phyloP scores from a whole-genome alignment of 495 filamentous ascomycete species.

The Hamigera avellanea region DNA sequence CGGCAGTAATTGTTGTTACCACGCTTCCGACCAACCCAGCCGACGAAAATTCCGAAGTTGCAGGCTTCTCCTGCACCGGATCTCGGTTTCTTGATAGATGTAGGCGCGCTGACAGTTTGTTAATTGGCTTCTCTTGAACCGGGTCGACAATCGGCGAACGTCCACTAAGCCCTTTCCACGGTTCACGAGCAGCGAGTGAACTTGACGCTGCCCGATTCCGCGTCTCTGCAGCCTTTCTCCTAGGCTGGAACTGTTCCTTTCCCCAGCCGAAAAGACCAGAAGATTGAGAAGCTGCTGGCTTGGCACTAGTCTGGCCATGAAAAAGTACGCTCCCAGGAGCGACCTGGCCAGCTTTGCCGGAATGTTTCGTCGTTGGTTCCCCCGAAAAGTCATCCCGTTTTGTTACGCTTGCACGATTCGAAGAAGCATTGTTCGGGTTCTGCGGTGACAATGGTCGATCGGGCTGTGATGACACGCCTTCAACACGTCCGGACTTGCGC shows the following conservation, averaged over 20 bases:
- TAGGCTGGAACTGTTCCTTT: slow-evolving; percentile 21
- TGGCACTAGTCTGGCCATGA: slow-evolving; percentile 7
- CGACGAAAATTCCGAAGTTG: slow-evolving; percentile 2
- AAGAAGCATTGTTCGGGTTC: slow-evolving; percentile 1
- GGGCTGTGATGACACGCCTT: slow-evolving; percentile 1
- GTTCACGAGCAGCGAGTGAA: slow-evolving; percentile 21
- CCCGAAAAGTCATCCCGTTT: slow-evolving; percentile 40
- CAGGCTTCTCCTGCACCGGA: neutral
- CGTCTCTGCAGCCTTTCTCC: slow-evolving; percentile 15
- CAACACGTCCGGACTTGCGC: slow-evolving; percentile 6
- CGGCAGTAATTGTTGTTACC: slow-evolving; percentile 30
- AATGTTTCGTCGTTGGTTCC: slow-evolving; percentile 28
- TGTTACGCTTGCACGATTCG: slow-evolving; percentile 11
- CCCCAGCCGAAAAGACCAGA: slow-evolving; percentile 20
- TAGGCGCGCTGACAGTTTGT: slow-evolving; percentile 16
- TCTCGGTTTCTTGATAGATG: slow-evolving; percentile 4
- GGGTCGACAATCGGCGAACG: slow-evolving; percentile 29
- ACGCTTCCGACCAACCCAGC: slow-evolving; percentile 5
- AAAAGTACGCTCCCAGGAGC: slow-evolving; percentile 13
- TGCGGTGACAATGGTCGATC: neutral
- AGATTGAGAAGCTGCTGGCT: slow-evolving; percentile 10
- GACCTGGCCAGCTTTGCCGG: slow-evolving; percentile 15
- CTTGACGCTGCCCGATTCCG: neutral
- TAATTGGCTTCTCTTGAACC: slow-evolving; percentile 14
- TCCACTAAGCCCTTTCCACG: slow-evolving; percentile 41